phyloP scores from a whole-genome alignment of 495 filamentous ascomycete genomes.

The Penicillium daleae region DNA sequence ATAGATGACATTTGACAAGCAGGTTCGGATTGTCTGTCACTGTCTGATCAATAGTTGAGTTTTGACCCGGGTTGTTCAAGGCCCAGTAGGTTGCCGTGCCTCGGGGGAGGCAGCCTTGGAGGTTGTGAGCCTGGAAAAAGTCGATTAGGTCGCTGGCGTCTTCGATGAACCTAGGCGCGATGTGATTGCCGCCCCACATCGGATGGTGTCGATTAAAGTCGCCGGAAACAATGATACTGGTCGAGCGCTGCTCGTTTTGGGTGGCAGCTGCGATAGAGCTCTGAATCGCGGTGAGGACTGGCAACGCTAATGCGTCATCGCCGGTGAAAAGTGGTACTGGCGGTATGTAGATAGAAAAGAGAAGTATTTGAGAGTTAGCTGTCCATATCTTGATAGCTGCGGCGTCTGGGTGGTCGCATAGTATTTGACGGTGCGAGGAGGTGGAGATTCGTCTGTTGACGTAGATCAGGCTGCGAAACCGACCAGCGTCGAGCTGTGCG shows the following conservation, averaged over 20 bases:
- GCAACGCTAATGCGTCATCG: neutral
- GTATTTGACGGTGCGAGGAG: neutral
- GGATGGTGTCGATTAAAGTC: conserved; percentile 34
- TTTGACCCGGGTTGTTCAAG: conserved; percentile 23
- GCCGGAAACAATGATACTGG: conserved; percentile 16
- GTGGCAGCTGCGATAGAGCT: neutral
- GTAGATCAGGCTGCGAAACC: neutral
- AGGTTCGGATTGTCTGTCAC: conserved; percentile 17
- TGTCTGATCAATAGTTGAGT: conserved; percentile 25
- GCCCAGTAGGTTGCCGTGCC: conserved; percentile 24
- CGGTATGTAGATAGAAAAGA: neutral
- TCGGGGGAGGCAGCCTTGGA: conserved; percentile 20
- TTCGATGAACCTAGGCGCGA: conserved; percentile 21
- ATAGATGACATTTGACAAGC: conserved; percentile 25
- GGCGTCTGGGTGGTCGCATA: conserved; percentile 26
- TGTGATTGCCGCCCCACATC: conserved; percentile 24
- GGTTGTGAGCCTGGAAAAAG: conserved; percentile 24
- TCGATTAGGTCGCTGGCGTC: conserved; percentile 25
- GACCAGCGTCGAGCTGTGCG: neutral
- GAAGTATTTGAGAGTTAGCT: neutral
- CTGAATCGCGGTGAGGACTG: neutral
- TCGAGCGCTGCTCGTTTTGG: neutral
- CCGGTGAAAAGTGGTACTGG: neutral
- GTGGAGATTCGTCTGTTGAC: neutral
- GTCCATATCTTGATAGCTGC: conserved; percentile 13